Conservation (phyloP, 805 yeast genomes). For the Ogataea thermomethanolica region DNA sequence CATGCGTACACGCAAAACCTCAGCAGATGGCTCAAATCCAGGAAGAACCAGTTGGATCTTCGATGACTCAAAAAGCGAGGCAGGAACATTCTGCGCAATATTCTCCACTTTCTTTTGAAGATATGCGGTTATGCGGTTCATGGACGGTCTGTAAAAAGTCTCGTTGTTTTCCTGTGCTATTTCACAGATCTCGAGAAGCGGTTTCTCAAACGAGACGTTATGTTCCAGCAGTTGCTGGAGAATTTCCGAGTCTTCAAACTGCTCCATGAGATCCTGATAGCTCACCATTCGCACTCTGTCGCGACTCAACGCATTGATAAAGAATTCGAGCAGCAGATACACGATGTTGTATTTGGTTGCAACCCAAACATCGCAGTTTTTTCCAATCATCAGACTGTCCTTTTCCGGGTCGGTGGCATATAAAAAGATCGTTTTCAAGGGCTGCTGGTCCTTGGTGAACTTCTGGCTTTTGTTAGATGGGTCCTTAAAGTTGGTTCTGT, state of each 20-base stretch:
- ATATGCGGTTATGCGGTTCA: conserved; percentile 35
- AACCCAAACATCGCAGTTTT: conserved; percentile 38
- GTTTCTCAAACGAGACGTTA: conserved; percentile 25
- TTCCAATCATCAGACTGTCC: conserved; percentile 38
- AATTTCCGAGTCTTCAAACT: conserved; percentile 26
- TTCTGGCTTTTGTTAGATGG: conserved; percentile 28
- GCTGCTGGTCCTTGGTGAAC: conserved; percentile 30
- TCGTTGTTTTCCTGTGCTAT: conserved; percentile 42
- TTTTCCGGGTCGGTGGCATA: conserved; percentile 19
- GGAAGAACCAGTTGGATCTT: conserved; percentile 23
- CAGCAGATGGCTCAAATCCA: conserved; percentile 30
- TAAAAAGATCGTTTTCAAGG: conserved; percentile 41
- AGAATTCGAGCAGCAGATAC: conserved; percentile 38
- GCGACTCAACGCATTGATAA: conserved; percentile 27
- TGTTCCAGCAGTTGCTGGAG: conserved; percentile 21
- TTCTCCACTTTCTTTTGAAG: conserved; percentile 37
- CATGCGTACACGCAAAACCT: conserved; percentile 36
- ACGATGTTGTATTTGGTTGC: conserved; percentile 39
- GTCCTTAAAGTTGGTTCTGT: conserved; percentile 37
- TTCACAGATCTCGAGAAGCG: conserved; percentile 38
- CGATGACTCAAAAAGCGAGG: conserved; percentile 19
- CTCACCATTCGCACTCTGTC: conserved; percentile 35
- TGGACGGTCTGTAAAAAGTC: conserved; percentile 42
- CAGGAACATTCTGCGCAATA: conserved; percentile 39
- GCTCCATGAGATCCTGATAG: conserved; percentile 41